Evolutionary conservation across 352 stramenopile genomes (phyloP).

Genomic region (Pythium volutum): DNA sequence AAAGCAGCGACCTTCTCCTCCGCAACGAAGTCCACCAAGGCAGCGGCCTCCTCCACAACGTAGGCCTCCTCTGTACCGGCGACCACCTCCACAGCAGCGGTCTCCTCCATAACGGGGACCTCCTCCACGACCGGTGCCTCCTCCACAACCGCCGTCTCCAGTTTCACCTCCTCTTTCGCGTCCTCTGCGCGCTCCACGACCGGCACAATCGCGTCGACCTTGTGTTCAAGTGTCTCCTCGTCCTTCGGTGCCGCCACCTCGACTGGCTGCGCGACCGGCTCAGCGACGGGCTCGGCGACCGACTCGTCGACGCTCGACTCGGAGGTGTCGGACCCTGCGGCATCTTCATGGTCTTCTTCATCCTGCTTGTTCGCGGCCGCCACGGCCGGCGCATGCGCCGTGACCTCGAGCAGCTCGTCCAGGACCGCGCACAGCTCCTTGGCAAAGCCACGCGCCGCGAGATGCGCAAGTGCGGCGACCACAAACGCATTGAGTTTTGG

Average conservation of each 20-base stretch:
- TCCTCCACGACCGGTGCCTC: neutral
- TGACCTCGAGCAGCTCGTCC: constrained; percentile 54
- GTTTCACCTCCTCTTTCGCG: neutral
- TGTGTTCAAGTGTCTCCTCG: constrained; percentile 11
- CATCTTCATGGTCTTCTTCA: constrained; percentile 16
- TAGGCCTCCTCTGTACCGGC: neutral
- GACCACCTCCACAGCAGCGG: neutral
- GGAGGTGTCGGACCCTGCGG: constrained; percentile 19
- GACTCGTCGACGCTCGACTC: constrained; percentile 19
- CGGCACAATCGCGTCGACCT: constrained; percentile 17
- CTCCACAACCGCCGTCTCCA: neutral
- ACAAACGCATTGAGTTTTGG: constrained; percentile 66
- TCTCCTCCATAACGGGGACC: neutral
- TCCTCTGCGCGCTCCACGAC: constrained; percentile 12
- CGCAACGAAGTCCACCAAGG: neutral
- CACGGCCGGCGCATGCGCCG: constrained; percentile 24
- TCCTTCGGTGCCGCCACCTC: constrained; percentile 11
- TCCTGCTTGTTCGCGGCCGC: constrained; percentile 8
- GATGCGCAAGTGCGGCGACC: constrained; percentile 47
- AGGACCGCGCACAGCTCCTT: constrained; percentile 42
- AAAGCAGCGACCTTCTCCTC: constrained; percentile 1
- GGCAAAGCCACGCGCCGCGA: constrained; percentile 39
- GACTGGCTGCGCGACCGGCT: constrained; percentile 17
- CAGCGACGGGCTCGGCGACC: constrained; percentile 1
- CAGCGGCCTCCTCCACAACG: neutral